These are phyloP conservation scores for Zygoascus ofunaensis DNA, from an alignment of 805 yeast genomes.

Conservation along the genomic window DNA sequence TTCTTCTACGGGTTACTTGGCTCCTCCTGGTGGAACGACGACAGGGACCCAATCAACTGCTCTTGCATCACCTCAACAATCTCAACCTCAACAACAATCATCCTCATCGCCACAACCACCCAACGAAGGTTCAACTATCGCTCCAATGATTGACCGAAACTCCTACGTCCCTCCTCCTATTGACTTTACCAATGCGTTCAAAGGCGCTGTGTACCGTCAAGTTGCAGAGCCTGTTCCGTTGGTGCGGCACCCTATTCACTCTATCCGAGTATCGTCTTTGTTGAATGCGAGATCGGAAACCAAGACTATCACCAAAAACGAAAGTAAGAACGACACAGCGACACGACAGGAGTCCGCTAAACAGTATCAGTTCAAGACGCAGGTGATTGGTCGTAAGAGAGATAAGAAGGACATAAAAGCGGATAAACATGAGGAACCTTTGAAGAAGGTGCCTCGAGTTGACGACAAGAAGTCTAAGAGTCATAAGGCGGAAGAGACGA, in stretches of 20 bases:
- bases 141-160: slow-evolving; percentile 2
- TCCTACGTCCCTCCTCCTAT: slow-evolving; percentile 30
- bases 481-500: background rate
- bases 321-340: background rate
- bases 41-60: background rate
- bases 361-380: background rate
- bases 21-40: background rate
- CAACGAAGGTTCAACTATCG: background rate
- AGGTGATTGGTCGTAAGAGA: background rate
- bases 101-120: background rate
- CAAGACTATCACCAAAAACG: background rate
- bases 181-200: slow-evolving; percentile 34
- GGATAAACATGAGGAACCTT: background rate
- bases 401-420: background rate
- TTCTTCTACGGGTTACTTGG: background rate
- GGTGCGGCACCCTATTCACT: background rate
- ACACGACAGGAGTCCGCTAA: background rate
- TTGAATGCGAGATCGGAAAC: background rate
- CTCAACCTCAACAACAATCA: background rate
- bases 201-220: slow-evolving; percentile 6
- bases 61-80: background rate
- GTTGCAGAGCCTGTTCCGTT: background rate
- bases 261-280: background rate
- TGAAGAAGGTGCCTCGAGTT: too few relatives aligned
- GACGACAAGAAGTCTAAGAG: background rate